Base-by-base conservation (phyloP, 306 rosid species). In the Amphicarpaea edgeworthii region DNA sequence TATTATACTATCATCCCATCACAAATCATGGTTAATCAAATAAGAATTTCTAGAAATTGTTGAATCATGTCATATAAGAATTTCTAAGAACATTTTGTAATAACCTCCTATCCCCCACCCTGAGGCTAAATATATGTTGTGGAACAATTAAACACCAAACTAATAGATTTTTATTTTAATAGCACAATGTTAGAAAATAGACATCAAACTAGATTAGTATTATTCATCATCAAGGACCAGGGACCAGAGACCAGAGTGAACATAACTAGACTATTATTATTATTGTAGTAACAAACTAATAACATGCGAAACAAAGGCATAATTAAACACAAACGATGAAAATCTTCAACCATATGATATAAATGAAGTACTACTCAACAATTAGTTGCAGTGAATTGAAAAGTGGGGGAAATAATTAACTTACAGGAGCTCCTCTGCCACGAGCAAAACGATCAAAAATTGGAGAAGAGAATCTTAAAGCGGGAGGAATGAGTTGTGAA, bases 341-440 rank as follows among this genome's bases (percentile, higher is more conserved):
- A 30, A 17, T 46, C 0, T 61, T 46, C 17, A 41, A 42, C 16
- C 55, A 42, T 5, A 14, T n/a, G n/a, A n/a, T n/a, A n/a, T n/a
- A n/a, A n/a, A n/a, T n/a, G 42, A 55, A 41, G n/a, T n/a, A 55
- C 14, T 41, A 42, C 24, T 42, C 38, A 7, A 34, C 1, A 12
- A 26, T 28, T 23, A 9, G 37, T 4, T 37, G 10, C 42, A 64
- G 17, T 10, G 45, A 64, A 37, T 50, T 20, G 72, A 12, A 45
- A 62, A 58, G 9, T 46, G 72, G 57, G 54, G n/a, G n/a, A n/a
- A n/a, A n/a, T n/a, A 51, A 51, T 10, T 51, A 75, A 76, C 75
- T 67, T 77, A 77, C 81, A 41, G 37, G 40, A 43, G 17, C 3
- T 32, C 43, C 67, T 51, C 6, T 15, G 42, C 16, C 17, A 5